These are phyloP conservation scores for Salinomyces thailandicus DNA, from an alignment of 2,329 filamentous ascomycete genomes.

Conservation along the genomic window DNA sequence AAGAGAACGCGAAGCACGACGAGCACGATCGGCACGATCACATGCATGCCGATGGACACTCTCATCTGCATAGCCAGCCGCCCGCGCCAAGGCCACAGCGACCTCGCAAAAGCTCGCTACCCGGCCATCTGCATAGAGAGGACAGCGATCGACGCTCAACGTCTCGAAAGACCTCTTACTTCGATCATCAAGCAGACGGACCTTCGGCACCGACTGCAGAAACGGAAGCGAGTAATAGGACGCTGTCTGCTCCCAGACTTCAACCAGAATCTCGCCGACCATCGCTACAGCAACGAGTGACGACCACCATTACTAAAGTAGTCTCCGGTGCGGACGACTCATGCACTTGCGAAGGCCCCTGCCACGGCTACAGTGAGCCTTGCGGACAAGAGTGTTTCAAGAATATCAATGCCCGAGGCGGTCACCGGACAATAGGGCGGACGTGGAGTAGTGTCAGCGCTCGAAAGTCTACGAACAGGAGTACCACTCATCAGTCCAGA, in stretches of 20 bases:
- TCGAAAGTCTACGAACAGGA: conserved; percentile 16
- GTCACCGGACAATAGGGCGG: conserved; percentile 15
- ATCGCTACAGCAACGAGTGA: conserved; percentile 33
- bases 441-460: conserved; percentile 12
- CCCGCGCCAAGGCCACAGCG: conserved; percentile 12
- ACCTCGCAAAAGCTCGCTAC: conserved; percentile 11
- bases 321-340: conserved; percentile 29
- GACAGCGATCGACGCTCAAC: conserved; percentile 5
- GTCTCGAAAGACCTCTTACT: conserved; percentile 5
- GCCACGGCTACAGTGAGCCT: conserved; percentile 51
- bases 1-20: conserved; percentile 19
- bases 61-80: conserved; percentile 12
- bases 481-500: conserved; percentile 7
- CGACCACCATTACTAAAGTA: conserved; percentile 38
- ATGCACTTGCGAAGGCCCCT: conserved; percentile 50
- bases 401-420: conserved; percentile 32
- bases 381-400: conserved; percentile 53
- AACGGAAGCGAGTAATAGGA: neutral
- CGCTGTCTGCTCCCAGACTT: neutral
- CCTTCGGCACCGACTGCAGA: conserved; percentile 1
- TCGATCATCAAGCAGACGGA: neutral
- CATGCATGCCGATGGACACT: conserved; percentile 18
- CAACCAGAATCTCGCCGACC: conserved; percentile 21
- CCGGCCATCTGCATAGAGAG: conserved; percentile 8
- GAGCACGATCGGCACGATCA: conserved; percentile 21